A percentile compares a stretch with the other conserved stretches of the same genome.
Evolutionary conservation across 768 basidiomycete species (phyloP).

Genomic region (Amanita subjunquillea): DNA sequence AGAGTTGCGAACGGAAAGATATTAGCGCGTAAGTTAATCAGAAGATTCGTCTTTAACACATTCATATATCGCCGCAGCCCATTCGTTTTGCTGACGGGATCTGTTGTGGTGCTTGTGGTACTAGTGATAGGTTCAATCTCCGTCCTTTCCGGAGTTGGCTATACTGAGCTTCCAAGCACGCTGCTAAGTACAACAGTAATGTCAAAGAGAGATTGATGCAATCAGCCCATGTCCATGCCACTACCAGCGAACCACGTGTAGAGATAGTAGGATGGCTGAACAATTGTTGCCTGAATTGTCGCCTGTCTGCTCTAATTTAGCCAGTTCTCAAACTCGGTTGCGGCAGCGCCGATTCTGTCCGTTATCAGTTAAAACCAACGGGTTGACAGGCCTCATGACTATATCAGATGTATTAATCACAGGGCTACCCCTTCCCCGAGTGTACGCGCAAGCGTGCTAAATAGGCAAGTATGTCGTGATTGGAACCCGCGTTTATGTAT

Average conservation of each 20-base stretch:
- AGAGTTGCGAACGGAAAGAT: constrained; percentile 69
- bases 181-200: constrained; percentile 50
- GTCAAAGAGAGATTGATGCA: constrained; percentile 38
- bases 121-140: constrained; percentile 59
- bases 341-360: background rate
- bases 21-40: constrained; percentile 54
- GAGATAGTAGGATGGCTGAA: background rate
- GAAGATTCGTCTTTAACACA: background rate
- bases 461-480: background rate
- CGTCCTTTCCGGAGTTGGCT: constrained; percentile 53
- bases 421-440: constrained; percentile 4
- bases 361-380: background rate
- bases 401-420: background rate
- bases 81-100: constrained; percentile 67
- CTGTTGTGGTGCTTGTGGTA: constrained; percentile 51
- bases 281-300: background rate
- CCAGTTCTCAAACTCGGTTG: background rate
- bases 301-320: background rate
- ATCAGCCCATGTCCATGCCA: background rate
- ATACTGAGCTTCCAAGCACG: constrained; percentile 61
- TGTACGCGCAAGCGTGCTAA: background rate
- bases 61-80: constrained; percentile 31
- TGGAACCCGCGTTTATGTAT: background rate
- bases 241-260: background rate
- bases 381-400: background rate